Evolutionary conservation across 768 basidiomycete genomes (phyloP).

Genomic region (Amanita polypyramis): DNA sequence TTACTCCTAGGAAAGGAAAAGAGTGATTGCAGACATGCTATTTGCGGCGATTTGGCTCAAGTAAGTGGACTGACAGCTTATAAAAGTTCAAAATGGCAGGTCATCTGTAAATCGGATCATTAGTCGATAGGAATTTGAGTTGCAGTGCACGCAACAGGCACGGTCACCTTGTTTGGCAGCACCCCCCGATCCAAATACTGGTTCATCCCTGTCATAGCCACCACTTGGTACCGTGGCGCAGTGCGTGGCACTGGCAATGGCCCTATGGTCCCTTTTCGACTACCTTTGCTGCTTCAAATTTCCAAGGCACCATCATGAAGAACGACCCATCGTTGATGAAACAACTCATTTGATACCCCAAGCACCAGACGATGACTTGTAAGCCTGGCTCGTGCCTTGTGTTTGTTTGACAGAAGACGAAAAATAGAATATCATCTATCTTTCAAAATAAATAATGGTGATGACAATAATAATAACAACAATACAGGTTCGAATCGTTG

Average conservation of each 20-base stretch:
- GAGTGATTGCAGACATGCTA: too few species aligned
- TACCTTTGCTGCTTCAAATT: conserved; percentile 17
- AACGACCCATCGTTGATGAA: conserved; percentile 16
- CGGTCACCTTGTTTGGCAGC: conserved; percentile 3
- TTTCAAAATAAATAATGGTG: too few species aligned
- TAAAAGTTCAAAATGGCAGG: too few species aligned
- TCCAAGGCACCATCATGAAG: not conserved
- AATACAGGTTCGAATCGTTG: conserved; percentile 13
- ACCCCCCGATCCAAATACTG: not conserved
- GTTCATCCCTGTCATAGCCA: not conserved
- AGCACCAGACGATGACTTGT: conserved; percentile 14
- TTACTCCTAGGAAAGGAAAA: too few species aligned
- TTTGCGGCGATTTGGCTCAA: too few species aligned
- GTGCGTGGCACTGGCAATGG: conserved; percentile 3
- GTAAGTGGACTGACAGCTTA: too few species aligned
- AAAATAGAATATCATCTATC: not conserved
- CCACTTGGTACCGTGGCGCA: too few species aligned
- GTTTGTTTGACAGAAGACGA: too few species aligned
- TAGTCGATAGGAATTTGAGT: too few species aligned
- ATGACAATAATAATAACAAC: too few species aligned
- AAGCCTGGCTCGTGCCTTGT: not conserved
- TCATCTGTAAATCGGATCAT: too few species aligned
- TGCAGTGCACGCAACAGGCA: too few species aligned
- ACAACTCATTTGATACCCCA: conserved; percentile 23
- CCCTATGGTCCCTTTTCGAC: conserved; percentile 11